A percentile compares a stretch with the other conserved stretches of the same genome.
Conservation (phyloP, 148 eudicot species). For the Fagopyrum tataricum region DNA sequence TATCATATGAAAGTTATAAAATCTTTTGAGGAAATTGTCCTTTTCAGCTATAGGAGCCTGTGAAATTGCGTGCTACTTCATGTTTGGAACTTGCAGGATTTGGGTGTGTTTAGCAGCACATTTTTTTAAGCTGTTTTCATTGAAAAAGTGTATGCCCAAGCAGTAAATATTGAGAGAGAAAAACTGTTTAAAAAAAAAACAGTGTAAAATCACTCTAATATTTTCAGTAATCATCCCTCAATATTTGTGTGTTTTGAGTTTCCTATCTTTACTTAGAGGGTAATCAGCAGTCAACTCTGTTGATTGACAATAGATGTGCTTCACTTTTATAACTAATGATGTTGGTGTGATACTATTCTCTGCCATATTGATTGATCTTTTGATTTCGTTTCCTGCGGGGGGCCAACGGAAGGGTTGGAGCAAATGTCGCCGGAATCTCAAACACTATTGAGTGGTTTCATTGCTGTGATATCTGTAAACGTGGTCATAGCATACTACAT, state of each 20-base stretch:
- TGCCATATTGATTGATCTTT: neutral
- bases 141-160: too few species aligned
- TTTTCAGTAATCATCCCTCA: too few species aligned
- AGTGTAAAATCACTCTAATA: too few species aligned
- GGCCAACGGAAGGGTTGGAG: slow-evolving; percentile 33
- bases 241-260: neutral
- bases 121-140: too few species aligned
- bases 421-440: slow-evolving; percentile 45
- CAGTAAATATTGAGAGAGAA: too few species aligned
- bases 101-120: too few species aligned
- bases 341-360: neutral
- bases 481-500: slow-evolving; percentile 72
- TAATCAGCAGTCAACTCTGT: neutral
- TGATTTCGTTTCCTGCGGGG: neutral
- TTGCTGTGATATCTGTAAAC: slow-evolving; percentile 84
- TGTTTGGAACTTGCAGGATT: too few species aligned
- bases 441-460: slow-evolving; percentile 74
- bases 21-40: too few species aligned
- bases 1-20: too few species aligned
- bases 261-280: neutral
- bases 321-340: neutral
- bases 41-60: too few species aligned
- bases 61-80: too few species aligned
- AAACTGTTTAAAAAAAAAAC: too few species aligned
- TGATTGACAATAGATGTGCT: neutral